A percentile compares a stretch with the other conserved stretches of the same genome.
These are phyloP conservation scores for Fusarium sambucinum DNA, from an alignment of 2,329 filamentous ascomycete genomes.

Conservation along the genomic window DNA sequence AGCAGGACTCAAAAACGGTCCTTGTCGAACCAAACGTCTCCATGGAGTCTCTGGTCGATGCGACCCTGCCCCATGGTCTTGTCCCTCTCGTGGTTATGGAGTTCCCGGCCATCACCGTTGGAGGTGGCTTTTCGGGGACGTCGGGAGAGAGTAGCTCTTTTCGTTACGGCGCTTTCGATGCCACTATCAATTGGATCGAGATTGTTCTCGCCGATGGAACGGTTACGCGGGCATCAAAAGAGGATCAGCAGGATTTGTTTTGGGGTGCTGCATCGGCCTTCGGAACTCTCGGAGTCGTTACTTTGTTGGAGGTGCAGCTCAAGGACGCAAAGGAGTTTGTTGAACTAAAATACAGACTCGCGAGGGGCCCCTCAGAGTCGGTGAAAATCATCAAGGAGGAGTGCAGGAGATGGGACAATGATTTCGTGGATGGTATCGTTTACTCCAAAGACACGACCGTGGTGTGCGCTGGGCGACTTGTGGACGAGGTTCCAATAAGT, in stretches of 20 bases:
- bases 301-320: constrained; percentile 71
- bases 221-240: constrained; percentile 65
- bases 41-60: constrained; percentile 73
- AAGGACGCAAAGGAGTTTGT: constrained; percentile 67
- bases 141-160: constrained; percentile 77
- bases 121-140: constrained; percentile 74
- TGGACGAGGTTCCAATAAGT: constrained; percentile 58
- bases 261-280: constrained; percentile 73
- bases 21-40: constrained; percentile 78
- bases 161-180: constrained; percentile 74
- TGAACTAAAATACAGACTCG: constrained; percentile 67
- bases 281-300: constrained; percentile 75
- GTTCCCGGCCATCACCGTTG: constrained; percentile 78
- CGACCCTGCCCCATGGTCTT: constrained; percentile 66
- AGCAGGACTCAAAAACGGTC: constrained; percentile 65
- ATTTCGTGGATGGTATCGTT: constrained; percentile 79
- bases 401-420: constrained; percentile 56
- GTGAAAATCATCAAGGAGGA: constrained; percentile 60
- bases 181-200: constrained; percentile 71
- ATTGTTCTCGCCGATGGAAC: constrained; percentile 73
- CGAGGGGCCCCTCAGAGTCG: constrained; percentile 55
- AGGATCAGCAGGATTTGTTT: constrained; percentile 70
- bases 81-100: constrained; percentile 77
- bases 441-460: constrained; percentile 68
- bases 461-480: constrained; percentile 70